phyloP scores from a whole-genome alignment of 352 stramenopile species.

The Phytophthora meadii region DNA sequence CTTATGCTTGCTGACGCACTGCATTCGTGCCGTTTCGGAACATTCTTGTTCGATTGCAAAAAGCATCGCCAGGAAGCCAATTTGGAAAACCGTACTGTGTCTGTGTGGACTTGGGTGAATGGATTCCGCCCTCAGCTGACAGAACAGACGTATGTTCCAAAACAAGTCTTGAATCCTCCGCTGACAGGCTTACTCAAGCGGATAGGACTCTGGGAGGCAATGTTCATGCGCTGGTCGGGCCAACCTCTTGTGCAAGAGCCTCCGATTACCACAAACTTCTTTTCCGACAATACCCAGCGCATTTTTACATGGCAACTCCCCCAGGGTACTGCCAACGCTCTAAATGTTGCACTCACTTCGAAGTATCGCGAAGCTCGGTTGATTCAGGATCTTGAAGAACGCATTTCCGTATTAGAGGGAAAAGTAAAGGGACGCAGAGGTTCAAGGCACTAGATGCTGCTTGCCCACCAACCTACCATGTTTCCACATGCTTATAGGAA shows the following conservation, averaged over 20 bases:
- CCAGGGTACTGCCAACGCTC: constrained; percentile 51
- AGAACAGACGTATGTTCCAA: constrained; percentile 58
- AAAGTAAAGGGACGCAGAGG: constrained; percentile 31
- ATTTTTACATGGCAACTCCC: constrained; percentile 76
- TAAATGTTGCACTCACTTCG: constrained; percentile 50
- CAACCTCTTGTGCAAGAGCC: constrained; percentile 66
- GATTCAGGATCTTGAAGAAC: constrained; percentile 50
- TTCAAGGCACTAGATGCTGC: constrained; percentile 38
- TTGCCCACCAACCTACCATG: not conserved
- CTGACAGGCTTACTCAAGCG: constrained; percentile 68
- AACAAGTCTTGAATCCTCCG: constrained; percentile 63
- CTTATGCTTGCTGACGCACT: constrained; percentile 95
- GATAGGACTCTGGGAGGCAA: constrained; percentile 69
- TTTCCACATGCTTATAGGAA: constrained; percentile 7
- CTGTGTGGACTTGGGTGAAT: constrained; percentile 87
- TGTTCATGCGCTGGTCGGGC: constrained; percentile 80
- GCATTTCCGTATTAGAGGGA: constrained; percentile 45
- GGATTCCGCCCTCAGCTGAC: constrained; percentile 71
- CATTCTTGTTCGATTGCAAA: constrained; percentile 97
- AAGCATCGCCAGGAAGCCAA: constrained; percentile 70
- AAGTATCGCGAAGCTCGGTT: constrained; percentile 55
- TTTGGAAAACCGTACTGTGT: constrained; percentile 68
- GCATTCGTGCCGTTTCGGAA: constrained; percentile 98
- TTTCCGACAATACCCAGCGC: constrained; percentile 61
- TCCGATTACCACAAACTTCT: constrained; percentile 48